These are phyloP conservation scores for Syzygium malaccense DNA, from an alignment of 441 rosid genomes.

Conservation along the genomic window DNA sequence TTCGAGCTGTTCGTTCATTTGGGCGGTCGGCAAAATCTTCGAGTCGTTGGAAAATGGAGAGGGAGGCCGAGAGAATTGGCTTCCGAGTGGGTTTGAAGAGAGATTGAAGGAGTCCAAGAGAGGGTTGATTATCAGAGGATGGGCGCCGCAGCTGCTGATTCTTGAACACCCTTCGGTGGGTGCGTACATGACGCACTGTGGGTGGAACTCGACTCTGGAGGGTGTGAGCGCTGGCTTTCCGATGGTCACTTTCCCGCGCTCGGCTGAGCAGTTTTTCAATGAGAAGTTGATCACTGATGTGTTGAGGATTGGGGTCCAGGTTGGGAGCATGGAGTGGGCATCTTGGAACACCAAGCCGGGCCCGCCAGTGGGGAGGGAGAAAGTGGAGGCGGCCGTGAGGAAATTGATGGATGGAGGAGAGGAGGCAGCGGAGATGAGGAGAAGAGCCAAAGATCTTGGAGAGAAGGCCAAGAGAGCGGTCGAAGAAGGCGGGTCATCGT, in stretches of 20 bases:
- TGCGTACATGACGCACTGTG: conserved; percentile 9
- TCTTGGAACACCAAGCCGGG: not conserved
- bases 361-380: conserved; percentile 15
- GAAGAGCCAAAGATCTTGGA: conserved; percentile 17
- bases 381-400: conserved; percentile 14
- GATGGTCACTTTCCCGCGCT: conserved; percentile 1
- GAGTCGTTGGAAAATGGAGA: not conserved
- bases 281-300: conserved; percentile 10
- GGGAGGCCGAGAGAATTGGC: not conserved
- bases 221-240: conserved; percentile 8
- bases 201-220: conserved; percentile 11
- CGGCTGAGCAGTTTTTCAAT: conserved; percentile 11
- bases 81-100: conserved; percentile 1
- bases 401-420: conserved; percentile 14
- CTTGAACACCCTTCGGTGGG: conserved; percentile 7
- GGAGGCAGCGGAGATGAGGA: conserved; percentile 25
- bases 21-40: not conserved
- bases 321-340: conserved; percentile 10
- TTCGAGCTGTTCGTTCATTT: conserved; percentile 1
- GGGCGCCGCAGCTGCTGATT: conserved; percentile 11
- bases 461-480: conserved; percentile 24
- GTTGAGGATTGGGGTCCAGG: conserved; percentile 6
- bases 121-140: conserved; percentile 9
- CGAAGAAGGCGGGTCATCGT: conserved; percentile 27
- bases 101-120: not conserved